Evolutionary conservation across 2,329 filamentous ascomycete genomes (phyloP), one percentile per base, ranked within the genome.

Genomic region (Sordariomycetes sp.): DNA sequence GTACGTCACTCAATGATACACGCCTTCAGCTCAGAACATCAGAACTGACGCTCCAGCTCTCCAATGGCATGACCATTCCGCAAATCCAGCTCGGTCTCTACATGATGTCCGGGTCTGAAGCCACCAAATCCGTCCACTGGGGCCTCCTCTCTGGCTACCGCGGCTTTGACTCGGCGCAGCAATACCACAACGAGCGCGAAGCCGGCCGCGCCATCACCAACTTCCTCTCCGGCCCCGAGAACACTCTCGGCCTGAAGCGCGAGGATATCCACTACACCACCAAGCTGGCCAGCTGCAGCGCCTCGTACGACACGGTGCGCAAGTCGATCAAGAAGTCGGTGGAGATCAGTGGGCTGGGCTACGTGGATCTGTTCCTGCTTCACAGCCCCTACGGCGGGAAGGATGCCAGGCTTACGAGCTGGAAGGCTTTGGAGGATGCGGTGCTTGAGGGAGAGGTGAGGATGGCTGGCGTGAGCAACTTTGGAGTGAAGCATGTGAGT

Each of bases 241-340:
- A 75, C 41, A 59, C 54, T 0, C 46, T 62, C 0, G 65, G 61
- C 0, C 52, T 86, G 19, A 70, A 64, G 42, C 71, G 85, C 5
- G 71, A 79, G 37, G 77, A 88, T 47, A 64, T 92, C 34, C 85
- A 85, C 56, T 88, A 85, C 54, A 92, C 85, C 1, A 82, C 79
- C 23, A 93, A 92, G 61, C 68, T 92, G 11, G 76, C 75, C 2
- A 75, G 68, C 38, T 84, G 79, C 49, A 61, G 60, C 46, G 66
- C 66, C 2, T 69, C 70, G 5, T 90, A 88, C 53, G 70, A 81
- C n/a, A 61, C 64, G 4, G 82, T 82, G 17, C 70, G 79, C 32
- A 62, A 60, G 39, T 78, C 80, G 0, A 84, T 92, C 42, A 73
- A 67, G 40, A 53, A 72, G 50, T 81, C 74, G 20, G 65, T 87